Evolutionary conservation across 2,329 filamentous ascomycete genomes (phyloP).

Genomic region (Fusarium sambucinum): DNA sequence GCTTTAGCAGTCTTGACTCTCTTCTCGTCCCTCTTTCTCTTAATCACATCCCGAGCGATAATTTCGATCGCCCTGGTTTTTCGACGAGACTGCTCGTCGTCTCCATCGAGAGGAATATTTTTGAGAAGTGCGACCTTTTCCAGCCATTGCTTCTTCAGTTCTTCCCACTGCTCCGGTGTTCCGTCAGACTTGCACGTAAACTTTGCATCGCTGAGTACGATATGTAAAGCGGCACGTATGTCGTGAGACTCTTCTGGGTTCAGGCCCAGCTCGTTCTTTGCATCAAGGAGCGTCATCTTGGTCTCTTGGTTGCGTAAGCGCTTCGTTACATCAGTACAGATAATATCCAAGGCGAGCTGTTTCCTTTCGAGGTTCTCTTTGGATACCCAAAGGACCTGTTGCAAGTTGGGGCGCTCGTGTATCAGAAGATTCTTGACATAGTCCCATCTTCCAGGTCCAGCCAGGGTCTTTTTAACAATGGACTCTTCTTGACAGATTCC

Average conservation of each 20-base stretch:
- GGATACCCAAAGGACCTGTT: conserved; percentile 69
- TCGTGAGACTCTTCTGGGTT: conserved; percentile 65
- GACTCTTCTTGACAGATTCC: conserved; percentile 75
- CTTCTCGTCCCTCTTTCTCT: conserved; percentile 77
- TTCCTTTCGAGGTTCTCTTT: conserved; percentile 71
- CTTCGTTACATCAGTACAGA: conserved; percentile 86
- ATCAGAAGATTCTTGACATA: conserved; percentile 76
- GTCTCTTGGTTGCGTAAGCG: conserved; percentile 74
- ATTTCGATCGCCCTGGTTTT: conserved; percentile 77
- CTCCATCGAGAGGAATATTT: conserved; percentile 62
- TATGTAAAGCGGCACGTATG: conserved; percentile 74
- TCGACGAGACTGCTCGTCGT: conserved; percentile 64
- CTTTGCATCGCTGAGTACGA: conserved; percentile 72
- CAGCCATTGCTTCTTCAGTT: conserved; percentile 77
- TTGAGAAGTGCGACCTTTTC: conserved; percentile 67
- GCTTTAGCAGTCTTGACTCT: conserved; percentile 43
- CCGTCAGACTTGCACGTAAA: conserved; percentile 81
- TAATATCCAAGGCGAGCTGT: conserved; percentile 78
- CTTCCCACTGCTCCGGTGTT: conserved; percentile 77
- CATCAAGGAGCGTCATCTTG: conserved; percentile 78
- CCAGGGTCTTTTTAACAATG: conserved; percentile 80
- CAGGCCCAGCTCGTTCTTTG: conserved; percentile 70
- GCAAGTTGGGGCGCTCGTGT: conserved; percentile 72
- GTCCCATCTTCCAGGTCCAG: conserved; percentile 80
- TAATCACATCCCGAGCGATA: conserved; percentile 81